phyloP scores from a whole-genome alignment of 768 basidiomycete genomes.

The Rhodotorula sphaerocarpa region DNA sequence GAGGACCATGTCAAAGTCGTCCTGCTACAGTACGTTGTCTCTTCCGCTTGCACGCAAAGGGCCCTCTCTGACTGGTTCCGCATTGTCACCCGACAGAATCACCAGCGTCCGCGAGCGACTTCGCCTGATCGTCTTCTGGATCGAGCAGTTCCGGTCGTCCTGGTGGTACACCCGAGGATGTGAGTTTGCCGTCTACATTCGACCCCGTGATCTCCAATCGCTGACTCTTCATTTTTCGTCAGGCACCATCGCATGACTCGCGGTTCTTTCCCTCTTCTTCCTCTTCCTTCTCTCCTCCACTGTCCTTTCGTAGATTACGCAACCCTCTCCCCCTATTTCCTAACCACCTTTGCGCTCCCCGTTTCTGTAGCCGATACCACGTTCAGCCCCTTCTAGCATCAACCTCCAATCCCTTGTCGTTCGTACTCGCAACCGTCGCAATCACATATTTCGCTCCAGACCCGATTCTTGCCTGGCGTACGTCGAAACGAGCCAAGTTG shows the following conservation, averaged over 20 bases:
- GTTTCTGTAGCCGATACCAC: background rate
- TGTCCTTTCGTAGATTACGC: background rate
- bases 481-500: too few relatives aligned
- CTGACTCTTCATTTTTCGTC: background rate
- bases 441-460: too few relatives aligned
- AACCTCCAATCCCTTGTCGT: background rate
- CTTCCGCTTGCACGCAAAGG: background rate
- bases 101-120: conserved; percentile 58
- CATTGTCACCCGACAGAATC: conserved; percentile 44
- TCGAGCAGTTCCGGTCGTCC: conserved; percentile 62
- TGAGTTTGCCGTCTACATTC: conserved; percentile 1
- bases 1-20: conserved; percentile 90
- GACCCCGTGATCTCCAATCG: too few relatives aligned
- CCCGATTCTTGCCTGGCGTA: too few relatives aligned
- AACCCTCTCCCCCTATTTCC: too few relatives aligned
- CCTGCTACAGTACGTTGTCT: conserved; percentile 50
- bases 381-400: too few relatives aligned
- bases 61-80: too few relatives aligned
- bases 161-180: conserved; percentile 48
- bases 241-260: conserved; percentile 13
- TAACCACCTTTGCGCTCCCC: background rate
- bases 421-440: background rate
- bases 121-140: conserved; percentile 85
- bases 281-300: background rate
- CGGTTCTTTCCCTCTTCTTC: background rate